Evolutionary conservation across 78 protist species (phyloP).

Genomic region (Tieghemostelium lacteum): DNA sequence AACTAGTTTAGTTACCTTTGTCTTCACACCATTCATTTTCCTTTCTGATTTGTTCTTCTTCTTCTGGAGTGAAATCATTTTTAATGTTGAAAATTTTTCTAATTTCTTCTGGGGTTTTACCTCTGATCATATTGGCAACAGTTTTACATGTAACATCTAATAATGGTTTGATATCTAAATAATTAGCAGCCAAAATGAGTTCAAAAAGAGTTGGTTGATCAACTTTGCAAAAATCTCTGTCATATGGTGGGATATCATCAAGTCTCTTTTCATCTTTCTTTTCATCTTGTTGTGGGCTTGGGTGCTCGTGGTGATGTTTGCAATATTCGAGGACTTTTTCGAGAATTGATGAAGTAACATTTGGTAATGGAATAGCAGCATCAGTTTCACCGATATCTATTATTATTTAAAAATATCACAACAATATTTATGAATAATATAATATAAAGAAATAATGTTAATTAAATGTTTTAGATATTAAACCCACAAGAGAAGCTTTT

Average conservation of each 20-base stretch:
- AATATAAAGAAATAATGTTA: too few relatives aligned
- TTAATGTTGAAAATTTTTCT: conserved; percentile 92
- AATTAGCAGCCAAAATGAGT: conserved; percentile 96
- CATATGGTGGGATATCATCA: conserved; percentile 88
- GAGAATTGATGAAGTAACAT: conserved; percentile 86
- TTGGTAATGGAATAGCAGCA: conserved; percentile 91
- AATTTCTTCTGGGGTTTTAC: conserved; percentile 96
- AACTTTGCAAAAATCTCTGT: conserved; percentile 85
- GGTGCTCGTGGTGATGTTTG: conserved; percentile 84
- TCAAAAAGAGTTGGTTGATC: conserved; percentile 93
- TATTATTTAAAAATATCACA: background rate
- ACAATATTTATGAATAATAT: too few relatives aligned
- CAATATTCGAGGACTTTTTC: conserved; percentile 90
- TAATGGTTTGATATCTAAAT: conserved; percentile 96
- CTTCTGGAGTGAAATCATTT: conserved; percentile 96
- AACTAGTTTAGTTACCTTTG: conserved; percentile 77
- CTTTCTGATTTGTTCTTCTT: conserved; percentile 95
- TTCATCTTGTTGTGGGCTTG: conserved; percentile 81
- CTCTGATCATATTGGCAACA: conserved; percentile 97
- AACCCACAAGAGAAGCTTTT: too few relatives aligned
- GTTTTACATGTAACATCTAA: conserved; percentile 94
- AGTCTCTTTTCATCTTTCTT: conserved; percentile 62
- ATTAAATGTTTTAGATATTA: too few relatives aligned
- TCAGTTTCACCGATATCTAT: conserved; percentile 70
- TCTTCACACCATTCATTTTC: conserved; percentile 98